phyloP scores from a whole-genome alignment of 306 rosid genomes.

The Vigna unguiculata region DNA sequence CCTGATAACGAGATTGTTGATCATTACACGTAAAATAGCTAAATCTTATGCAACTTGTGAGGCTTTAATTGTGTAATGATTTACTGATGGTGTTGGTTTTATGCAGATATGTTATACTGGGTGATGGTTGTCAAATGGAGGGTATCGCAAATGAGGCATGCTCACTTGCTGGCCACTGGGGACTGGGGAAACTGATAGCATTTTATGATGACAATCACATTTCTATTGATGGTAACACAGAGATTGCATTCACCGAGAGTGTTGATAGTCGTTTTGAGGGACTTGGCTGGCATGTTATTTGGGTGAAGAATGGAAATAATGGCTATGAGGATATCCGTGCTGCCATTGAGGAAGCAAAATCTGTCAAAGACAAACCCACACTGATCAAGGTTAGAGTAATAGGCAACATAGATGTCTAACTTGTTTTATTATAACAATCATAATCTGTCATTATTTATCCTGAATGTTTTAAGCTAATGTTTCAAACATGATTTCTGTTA shows the following conservation, averaged over 20 bases:
- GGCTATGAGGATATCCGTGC: constrained; percentile 97
- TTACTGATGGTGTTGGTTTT: constrained; percentile 31
- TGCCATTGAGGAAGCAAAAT: constrained; percentile 94
- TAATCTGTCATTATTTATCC: constrained; percentile 10
- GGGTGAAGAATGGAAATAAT: constrained; percentile 98
- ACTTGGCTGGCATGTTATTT: constrained; percentile 98
- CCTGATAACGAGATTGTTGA: constrained; percentile 89
- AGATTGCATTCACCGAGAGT: constrained; percentile 92
- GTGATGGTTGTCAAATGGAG: constrained; percentile 99
- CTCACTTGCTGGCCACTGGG: constrained; percentile 99
- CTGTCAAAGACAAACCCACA: constrained; percentile 90
- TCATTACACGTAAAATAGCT: constrained; percentile 84
- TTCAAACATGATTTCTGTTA: constrained; percentile 20
- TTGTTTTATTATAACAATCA: neutral
- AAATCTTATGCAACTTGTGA: constrained; percentile 6
- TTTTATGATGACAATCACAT: constrained; percentile 98
- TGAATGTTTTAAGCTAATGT: constrained; percentile 21
- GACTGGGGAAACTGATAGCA: constrained; percentile 93
- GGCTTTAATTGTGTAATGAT: constrained; percentile 18
- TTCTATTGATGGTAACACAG: constrained; percentile 95
- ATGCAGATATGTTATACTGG: constrained; percentile 75
- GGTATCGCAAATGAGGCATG: constrained; percentile 90
- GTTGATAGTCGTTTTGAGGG: constrained; percentile 90
- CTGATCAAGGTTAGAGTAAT: constrained; percentile 77
- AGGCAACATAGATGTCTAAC: neutral